Evolutionary conservation across 2,329 filamentous ascomycete species (phyloP).

Genomic region (Fusarium protoensiforme): DNA sequence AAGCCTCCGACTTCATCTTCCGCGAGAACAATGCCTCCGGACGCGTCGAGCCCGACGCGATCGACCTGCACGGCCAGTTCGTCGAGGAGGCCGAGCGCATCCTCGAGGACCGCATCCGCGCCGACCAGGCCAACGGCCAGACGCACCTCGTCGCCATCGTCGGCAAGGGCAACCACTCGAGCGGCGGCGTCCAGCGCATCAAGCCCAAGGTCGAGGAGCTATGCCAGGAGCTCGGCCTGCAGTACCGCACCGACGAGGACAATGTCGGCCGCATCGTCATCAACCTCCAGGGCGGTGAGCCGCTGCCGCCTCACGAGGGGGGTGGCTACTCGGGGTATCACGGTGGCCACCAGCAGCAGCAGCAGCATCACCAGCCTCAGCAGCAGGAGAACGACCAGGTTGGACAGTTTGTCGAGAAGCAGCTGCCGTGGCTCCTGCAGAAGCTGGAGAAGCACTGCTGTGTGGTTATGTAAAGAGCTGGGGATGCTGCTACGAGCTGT

Average conservation of each 20-base stretch:
- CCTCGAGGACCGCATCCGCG: conserved; percentile 84
- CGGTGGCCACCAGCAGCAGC: conserved; percentile 54
- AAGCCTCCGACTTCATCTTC: conserved; percentile 95
- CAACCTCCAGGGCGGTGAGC: conserved; percentile 80
- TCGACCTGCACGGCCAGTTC: conserved; percentile 94
- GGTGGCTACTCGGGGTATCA: conserved; percentile 53
- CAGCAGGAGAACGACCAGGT: conserved; percentile 64
- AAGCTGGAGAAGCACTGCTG: conserved; percentile 78
- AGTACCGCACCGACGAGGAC: conserved; percentile 88
- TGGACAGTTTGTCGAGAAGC: conserved; percentile 69
- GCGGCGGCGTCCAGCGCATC: conserved; percentile 87
- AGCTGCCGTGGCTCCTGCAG: conserved; percentile 69
- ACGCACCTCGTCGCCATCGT: conserved; percentile 93
- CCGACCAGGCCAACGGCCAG: conserved; percentile 79
- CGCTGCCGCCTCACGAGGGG: conserved; percentile 58
- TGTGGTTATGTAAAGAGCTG: conserved; percentile 72
- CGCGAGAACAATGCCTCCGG: conserved; percentile 88
- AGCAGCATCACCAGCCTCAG: conserved; percentile 57
- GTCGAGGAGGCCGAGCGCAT: conserved; percentile 96
- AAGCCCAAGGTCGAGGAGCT: conserved; percentile 94
- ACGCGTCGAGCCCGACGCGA: conserved; percentile 81
- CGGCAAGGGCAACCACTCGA: conserved; percentile 91
- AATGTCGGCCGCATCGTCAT: conserved; percentile 93
- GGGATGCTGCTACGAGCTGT: conserved; percentile 12
- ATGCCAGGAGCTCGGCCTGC: conserved; percentile 83